Conservation (phyloP, 2,329 filamentous ascomycete species). For the Cadophora sp. region DNA sequence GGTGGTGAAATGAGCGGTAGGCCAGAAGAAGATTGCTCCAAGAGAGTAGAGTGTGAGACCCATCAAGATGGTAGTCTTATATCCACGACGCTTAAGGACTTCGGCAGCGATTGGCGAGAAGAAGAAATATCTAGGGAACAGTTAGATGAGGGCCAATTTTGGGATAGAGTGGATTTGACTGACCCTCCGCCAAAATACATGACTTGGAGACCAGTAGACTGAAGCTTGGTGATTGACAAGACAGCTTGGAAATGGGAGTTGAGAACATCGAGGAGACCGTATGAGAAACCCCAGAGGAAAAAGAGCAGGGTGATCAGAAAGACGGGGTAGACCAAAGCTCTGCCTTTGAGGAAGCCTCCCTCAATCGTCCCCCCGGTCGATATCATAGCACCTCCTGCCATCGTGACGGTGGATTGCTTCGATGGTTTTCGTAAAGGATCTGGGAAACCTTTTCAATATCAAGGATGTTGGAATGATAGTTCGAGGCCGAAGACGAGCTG, state of each 20-base stretch:
- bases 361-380: constrained; percentile 43
- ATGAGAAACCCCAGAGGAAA: constrained; percentile 88
- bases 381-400: constrained; percentile 51
- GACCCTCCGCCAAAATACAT: constrained; percentile 72
- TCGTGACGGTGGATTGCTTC: constrained; percentile 35
- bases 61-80: constrained; percentile 79
- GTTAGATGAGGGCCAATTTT: background rate
- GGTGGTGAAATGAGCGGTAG: constrained; percentile 71
- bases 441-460: too few species aligned
- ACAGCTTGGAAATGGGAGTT: constrained; percentile 74
- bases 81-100: constrained; percentile 75
- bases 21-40: constrained; percentile 85
- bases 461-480: background rate
- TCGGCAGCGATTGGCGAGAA: constrained; percentile 72
- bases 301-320: constrained; percentile 77
- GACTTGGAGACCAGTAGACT: constrained; percentile 72
- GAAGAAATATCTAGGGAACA: constrained; percentile 59
- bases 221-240: constrained; percentile 61
- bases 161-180: background rate
- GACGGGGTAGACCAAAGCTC: constrained; percentile 54
- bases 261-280: constrained; percentile 82
- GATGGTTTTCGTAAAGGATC: background rate
- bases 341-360: constrained; percentile 46
- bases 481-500: background rate
- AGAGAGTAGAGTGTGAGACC: constrained; percentile 77